phyloP scores from a whole-genome alignment of 768 basidiomycete species.

The Rhodotorula babjevae region DNA sequence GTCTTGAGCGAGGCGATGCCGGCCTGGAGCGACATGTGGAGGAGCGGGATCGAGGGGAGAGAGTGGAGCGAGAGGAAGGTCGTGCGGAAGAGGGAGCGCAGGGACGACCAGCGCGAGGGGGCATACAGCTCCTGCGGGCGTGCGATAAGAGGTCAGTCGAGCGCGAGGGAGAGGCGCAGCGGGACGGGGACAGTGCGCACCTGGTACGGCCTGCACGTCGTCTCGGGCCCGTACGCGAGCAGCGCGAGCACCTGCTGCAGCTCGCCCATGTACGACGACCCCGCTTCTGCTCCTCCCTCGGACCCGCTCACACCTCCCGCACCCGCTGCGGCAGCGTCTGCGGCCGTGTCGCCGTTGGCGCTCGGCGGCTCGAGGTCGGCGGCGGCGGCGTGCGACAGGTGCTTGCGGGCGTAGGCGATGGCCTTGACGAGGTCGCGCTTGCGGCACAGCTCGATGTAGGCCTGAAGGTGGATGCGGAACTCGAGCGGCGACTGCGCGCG shows the following conservation, averaged over 20 bases:
- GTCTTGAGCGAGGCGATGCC: constrained; percentile 86
- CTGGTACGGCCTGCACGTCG: constrained; percentile 72
- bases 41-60: constrained; percentile 76
- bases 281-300: constrained; percentile 45
- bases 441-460: constrained; percentile 87
- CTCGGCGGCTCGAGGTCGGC: constrained; percentile 1
- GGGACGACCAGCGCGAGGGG: constrained; percentile 64
- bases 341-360: neutral
- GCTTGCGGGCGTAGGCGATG: constrained; percentile 74
- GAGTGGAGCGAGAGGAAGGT: constrained; percentile 84
- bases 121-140: constrained; percentile 71
- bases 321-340: neutral
- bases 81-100: constrained; percentile 72
- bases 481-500: constrained; percentile 76
- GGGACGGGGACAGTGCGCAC: constrained; percentile 49
- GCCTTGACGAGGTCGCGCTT: constrained; percentile 64
- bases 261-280: constrained; percentile 54
- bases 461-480: constrained; percentile 90
- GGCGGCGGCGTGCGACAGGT: constrained; percentile 61
- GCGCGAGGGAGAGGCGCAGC: neutral
- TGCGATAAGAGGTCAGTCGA: neutral
- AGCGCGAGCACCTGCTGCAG: constrained; percentile 71
- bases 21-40: constrained; percentile 82
- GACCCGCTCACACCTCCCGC: neutral
- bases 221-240: constrained; percentile 62